These are phyloP conservation scores for Colletotrichum siamense DNA, from an alignment of 2,329 filamentous ascomycete genomes.

Conservation along the genomic window DNA sequence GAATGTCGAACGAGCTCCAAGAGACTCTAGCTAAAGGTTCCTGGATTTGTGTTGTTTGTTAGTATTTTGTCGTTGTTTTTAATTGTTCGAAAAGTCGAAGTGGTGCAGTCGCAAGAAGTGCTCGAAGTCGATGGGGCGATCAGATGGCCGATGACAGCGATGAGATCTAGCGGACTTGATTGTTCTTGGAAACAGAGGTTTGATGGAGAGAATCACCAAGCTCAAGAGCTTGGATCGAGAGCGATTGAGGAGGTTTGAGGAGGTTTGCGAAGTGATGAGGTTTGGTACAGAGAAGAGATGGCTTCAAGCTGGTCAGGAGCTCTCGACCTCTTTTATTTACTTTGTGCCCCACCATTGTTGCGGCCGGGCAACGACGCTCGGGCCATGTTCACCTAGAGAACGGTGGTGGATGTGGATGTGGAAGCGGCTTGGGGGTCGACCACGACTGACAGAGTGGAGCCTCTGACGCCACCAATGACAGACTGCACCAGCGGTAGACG, in stretches of 20 bases:
- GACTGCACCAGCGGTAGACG: not conserved
- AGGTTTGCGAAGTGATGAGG: constrained; percentile 24
- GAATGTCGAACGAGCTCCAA: constrained; percentile 59
- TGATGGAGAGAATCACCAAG: constrained; percentile 25
- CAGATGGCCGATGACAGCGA: constrained; percentile 48
- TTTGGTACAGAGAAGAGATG: constrained; percentile 30
- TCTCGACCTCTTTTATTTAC: constrained; percentile 51
- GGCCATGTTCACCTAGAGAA: not conserved
- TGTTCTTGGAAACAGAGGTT: constrained; percentile 35
- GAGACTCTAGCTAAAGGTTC: constrained; percentile 66
- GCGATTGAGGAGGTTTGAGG: constrained; percentile 10
- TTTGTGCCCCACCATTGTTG: constrained; percentile 37
- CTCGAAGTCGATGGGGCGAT: constrained; percentile 53
- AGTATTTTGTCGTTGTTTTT: constrained; percentile 46
- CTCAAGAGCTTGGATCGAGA: constrained; percentile 21
- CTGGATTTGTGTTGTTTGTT: constrained; percentile 57
- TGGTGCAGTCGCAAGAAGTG: constrained; percentile 45
- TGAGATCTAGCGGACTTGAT: constrained; percentile 54
- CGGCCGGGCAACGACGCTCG: constrained; percentile 25
- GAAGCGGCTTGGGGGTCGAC: not conserved
- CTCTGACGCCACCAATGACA: not conserved
- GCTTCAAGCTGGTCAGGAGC: constrained; percentile 24
- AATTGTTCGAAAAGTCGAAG: constrained; percentile 54
- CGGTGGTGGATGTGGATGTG: not conserved
- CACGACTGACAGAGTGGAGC: not conserved